Percentiles rank a stretch among this genome's conserved stretches.
These are phyloP conservation scores for Didymella arachidicola DNA, from an alignment of 2,329 filamentous ascomycete genomes.

Conservation along the genomic window DNA sequence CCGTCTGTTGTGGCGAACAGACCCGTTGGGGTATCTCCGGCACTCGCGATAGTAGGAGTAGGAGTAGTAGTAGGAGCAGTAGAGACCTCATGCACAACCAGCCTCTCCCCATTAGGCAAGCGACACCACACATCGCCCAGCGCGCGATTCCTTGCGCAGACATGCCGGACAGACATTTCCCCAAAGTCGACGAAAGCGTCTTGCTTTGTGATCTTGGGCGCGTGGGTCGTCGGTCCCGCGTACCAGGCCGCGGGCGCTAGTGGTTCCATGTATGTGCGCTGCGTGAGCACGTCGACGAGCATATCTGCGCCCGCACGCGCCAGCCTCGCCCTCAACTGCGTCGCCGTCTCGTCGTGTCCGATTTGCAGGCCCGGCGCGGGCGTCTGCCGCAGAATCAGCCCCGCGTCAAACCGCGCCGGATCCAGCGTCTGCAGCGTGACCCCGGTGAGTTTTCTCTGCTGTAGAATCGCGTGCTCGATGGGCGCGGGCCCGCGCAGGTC, in stretches of 20 bases:
- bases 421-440: slow-evolving; percentile 89
- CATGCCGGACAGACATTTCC: slow-evolving; percentile 61
- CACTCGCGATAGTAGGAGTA: too few species aligned
- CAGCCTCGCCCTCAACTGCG: slow-evolving; percentile 61
- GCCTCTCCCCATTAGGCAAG: slow-evolving; percentile 38
- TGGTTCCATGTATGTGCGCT: slow-evolving; percentile 71
- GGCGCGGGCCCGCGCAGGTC: slow-evolving; percentile 87
- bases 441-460: slow-evolving; percentile 68
- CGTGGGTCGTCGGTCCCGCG: slow-evolving; percentile 56
- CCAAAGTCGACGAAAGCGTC: slow-evolving; percentile 70
- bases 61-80: too few species aligned
- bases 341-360: slow-evolving; percentile 58
- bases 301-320: slow-evolving; percentile 72
- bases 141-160: slow-evolving; percentile 65
- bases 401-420: slow-evolving; percentile 77
- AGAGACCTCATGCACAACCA: slow-evolving; percentile 35
- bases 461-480: slow-evolving; percentile 81
- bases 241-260: slow-evolving; percentile 51
- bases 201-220: slow-evolving; percentile 74
- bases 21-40: slow-evolving; percentile 1
- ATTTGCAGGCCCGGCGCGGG: slow-evolving; percentile 64
- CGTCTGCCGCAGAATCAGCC: slow-evolving; percentile 73
- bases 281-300: slow-evolving; percentile 70
- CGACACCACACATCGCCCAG: slow-evolving; percentile 72
- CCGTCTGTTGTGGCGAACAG: slow-evolving; percentile 1